A percentile compares a stretch with the other conserved stretches of the same genome.
These are phyloP conservation scores for Ceratocystis ficicola DNA, from an alignment of 2,329 filamentous ascomycete genomes.

Conservation along the genomic window DNA sequence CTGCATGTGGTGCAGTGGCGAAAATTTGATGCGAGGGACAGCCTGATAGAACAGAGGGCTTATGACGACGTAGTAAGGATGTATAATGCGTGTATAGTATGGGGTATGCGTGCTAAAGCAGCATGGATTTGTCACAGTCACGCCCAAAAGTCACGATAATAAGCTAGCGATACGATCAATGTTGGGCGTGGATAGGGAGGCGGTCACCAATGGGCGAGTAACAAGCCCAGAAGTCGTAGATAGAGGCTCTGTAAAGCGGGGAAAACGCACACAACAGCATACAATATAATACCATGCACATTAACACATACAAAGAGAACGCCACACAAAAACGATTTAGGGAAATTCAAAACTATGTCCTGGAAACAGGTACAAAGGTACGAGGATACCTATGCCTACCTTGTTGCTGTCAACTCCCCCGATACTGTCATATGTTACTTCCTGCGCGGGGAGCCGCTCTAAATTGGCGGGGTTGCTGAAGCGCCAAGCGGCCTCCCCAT, in stretches of 20 bases:
- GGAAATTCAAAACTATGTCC: background rate
- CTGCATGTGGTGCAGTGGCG: constrained; percentile 4
- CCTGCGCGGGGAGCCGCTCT: background rate
- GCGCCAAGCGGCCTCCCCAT: background rate
- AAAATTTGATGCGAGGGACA: constrained; percentile 8
- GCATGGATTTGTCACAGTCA: background rate
- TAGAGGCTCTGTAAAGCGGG: background rate
- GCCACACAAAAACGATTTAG: background rate
- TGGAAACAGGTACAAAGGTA: background rate
- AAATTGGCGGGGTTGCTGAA: background rate
- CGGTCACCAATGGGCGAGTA: background rate
- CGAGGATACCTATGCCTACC: background rate
- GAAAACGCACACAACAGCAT: background rate
- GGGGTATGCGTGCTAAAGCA: background rate
- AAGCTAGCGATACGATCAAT: background rate
- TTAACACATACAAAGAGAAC: background rate
- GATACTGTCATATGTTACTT: background rate
- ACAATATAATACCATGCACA: background rate
- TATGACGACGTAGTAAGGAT: constrained; percentile 1
- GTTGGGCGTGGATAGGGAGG: background rate
- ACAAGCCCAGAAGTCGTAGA: background rate
- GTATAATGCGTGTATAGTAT: constrained; percentile 1
- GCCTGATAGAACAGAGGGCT: background rate
- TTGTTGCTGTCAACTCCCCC: background rate
- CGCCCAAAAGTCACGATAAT: constrained; percentile 8